Base-by-base conservation (phyloP, 164 flowering plant genomes). In the Aristolochia californica region DNA sequence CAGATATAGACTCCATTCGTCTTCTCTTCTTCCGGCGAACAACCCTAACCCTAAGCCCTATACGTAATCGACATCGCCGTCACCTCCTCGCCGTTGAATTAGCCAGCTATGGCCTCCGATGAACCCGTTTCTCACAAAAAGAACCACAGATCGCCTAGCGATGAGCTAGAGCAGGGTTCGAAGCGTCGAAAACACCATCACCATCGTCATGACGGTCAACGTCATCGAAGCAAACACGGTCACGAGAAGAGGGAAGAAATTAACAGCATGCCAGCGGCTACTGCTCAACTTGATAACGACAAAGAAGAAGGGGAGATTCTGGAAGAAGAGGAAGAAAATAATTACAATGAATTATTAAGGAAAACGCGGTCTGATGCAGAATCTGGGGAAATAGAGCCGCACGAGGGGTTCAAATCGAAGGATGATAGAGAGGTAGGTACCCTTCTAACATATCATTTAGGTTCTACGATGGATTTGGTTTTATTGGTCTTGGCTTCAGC, bases 281-380 rank as follows among this genome's bases (percentile, higher is more conserved):
- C 44, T 18, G 15, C 11, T n/a, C 28, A 59, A 15, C 60, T 57
- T 5, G 57, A 61, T 14, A 78, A 88, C 26, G 98, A 93, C 18
- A 83, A 82, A 72, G 98, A 93, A 68, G 98, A 93, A 72, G 98
- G 98, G 0, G 98, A 93, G 72, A 93, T 93, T 68, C 77, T 88
- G 15, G 98, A 88, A 22, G 95, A 88, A 26, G 80, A 67, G 27
- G 80, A 72, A 14, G 67, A 8, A n/a, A 72, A 47, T n/a, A n/a
- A 10, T 23, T 57, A 26, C 20, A 45, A 43, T 16, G 62, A 43
- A 15, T 64, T 45, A 2, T 63, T 61, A 50, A 62, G 44, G 64
- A 64, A 59, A 30, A 23, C 13, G 23, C 70, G 64, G 12, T 80
- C 84, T 14, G 81, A 74, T 55, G 72, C 48, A 10, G 88, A 83